Base-by-base conservation (phyloP, 768 basidiomycete species). In the Termitomyces sp. region DNA sequence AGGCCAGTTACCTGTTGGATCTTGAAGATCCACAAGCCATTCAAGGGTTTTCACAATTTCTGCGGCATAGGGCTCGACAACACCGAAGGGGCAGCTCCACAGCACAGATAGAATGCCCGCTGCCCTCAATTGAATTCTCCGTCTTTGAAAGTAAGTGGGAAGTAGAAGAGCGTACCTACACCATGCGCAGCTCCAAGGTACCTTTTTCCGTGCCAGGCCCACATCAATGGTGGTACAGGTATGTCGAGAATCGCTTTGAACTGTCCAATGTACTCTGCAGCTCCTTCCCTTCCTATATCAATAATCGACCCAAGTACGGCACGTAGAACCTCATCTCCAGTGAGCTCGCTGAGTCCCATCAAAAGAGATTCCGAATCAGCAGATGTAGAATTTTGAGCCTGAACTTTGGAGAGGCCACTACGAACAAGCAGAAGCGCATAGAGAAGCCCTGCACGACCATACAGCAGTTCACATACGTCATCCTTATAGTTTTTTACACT, bases 181-280 rank as follows among this genome's bases (percentile, higher is more conserved):
- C 83, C 83, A 68, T 85, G 83, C 3, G 81, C 82, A 15, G 70
- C 81, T 35, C 83, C 82, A 1, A 84, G 65, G 60, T 84, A 84
- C 22, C 76, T 68, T 57, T 75, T 81, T n/a, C 73, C 68, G 58
- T 81, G 76, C 83, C 83, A 85, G 10, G 65, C 68, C 83, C 82
- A 84, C 81, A 84, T 84, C 27, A 84, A 64, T 1, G 77, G 72
- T 0, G 81, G 80, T 4, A 57, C 15, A 9, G n/a, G 23, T 3
- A 5, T 15, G 23, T 62, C 57, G 22, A 52, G 52, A 3, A 54
- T 55, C 11, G 60, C 60, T 22, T 39, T 11, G 16, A 73, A 55
- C 33, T 72, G 70, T 4, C 55, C 56, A 3, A 53, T 54, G 60
- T 79, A 76, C 7, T 52, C 39, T 49, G 52, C 60, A 2, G 76